These are phyloP conservation scores for Xylaria sp. DNA, from an alignment of 2,329 filamentous ascomycete species.

Conservation along the genomic window DNA sequence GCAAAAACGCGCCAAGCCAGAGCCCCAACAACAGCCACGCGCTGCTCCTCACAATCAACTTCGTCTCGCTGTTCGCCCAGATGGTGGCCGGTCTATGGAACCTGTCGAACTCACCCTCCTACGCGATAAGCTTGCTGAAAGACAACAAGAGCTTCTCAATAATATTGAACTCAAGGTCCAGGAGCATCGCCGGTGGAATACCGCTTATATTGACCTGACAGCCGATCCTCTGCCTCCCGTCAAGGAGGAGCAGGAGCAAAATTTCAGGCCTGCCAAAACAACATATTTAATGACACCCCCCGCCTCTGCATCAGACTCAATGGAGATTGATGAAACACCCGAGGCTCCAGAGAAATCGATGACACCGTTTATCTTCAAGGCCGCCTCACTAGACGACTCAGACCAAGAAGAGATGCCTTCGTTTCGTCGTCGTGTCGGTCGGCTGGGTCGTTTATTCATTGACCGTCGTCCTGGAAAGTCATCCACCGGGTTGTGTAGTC, in stretches of 20 bases:
- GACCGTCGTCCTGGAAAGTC: conserved; percentile 77
- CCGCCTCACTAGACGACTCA: conserved; percentile 54
- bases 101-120: conserved; percentile 78
- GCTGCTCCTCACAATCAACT: conserved; percentile 71
- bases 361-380: conserved; percentile 59
- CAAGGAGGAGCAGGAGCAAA: conserved; percentile 70
- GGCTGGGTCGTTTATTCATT: conserved; percentile 86
- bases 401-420: conserved; percentile 64
- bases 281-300: conserved; percentile 76
- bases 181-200: conserved; percentile 92
- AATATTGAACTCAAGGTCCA: conserved; percentile 89
- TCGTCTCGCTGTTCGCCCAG: conserved; percentile 75
- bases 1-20: conserved; percentile 71
- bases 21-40: conserved; percentile 69
- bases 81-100: conserved; percentile 77
- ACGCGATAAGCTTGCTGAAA: conserved; percentile 81
- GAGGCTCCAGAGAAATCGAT: conserved; percentile 48
- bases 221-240: conserved; percentile 85
- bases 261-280: conserved; percentile 77
- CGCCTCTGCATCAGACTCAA: conserved; percentile 65
- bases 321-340: conserved; percentile 64
- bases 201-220: conserved; percentile 88
- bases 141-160: conserved; percentile 80
- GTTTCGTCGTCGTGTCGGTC: conserved; percentile 85
- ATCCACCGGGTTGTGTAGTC: conserved; percentile 41